Evolutionary conservation across 495 filamentous ascomycete genomes (phyloP), one percentile per base, ranked within the genome.

Genomic region (Astrothelium macrocarpum): DNA sequence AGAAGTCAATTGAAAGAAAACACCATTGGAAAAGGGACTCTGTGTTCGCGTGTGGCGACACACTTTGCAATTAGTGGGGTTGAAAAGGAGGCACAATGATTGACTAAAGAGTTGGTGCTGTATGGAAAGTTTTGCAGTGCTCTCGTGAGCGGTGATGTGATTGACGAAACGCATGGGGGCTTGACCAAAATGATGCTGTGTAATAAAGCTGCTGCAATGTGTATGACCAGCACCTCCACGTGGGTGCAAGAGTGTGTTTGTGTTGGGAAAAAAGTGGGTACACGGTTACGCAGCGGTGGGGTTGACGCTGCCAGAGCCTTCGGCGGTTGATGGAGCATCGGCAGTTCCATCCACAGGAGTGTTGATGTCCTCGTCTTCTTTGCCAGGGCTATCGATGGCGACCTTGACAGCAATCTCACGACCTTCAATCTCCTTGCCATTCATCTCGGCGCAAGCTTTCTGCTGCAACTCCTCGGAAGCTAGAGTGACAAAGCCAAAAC

Each of bases 321-420:
- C 73, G 23, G 73, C 70, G n/a, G 66, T 64, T 60, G 61, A 62
- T 29, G 68, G 64, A 53, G 59, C 56, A 32, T 59, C 65, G n/a
- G 68, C 59, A 14, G 59, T 45, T 32, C 71, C 71, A 16, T 65
- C 73, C 56, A 73, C 72, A 32, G 34, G 34, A 43, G 66, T 62
- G 29, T 72, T 71, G 32, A 69, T 69, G 74, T 90, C 87, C 67
- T 94, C 88, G 63, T 97, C 94, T 71, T 96, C 93, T 85, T 97
- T 98, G 77, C 94, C 91, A 65, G 94, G 94, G 84, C 91, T 96
- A 78, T 98, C 94, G 71, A 98, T 97, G 74, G 94, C 94, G 68
- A 98, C 90, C 88, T 98, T 98, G 80, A 98, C 94, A 66, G 94
- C 95, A 71, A 98, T 97, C 82, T 97, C 94, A 68, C 94, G 93